Evolutionary conservation across 495 filamentous ascomycete genomes (phyloP), one percentile per base, ranked within the genome.

Genomic region (Xylaria curta): DNA sequence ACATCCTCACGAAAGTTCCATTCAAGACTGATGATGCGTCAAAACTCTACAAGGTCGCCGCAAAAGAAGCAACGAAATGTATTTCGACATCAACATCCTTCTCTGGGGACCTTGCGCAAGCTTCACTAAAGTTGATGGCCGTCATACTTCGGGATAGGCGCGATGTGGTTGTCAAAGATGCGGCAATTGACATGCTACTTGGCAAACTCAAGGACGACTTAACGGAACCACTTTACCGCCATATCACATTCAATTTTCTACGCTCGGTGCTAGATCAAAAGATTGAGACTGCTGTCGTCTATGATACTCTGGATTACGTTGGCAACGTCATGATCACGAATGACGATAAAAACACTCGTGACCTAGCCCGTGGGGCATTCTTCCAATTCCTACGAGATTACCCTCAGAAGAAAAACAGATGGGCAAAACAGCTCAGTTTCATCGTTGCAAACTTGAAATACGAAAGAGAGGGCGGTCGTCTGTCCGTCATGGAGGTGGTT

Each of bases 321-420:
- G 92, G 93, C 31, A 89, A 86, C n/a, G 91, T 98, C 81, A 97
- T 98, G 95, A 93, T 99, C 69, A 97, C 92, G 31, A 98, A 97
- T 79, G 92, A 97, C 69, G 94, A 94, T 73, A 90, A 91, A 74
- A 89, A 90, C 72, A 92, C 95, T 3, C 88, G 95, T 53, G 94
- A 97, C 75, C 82, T 95, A 44, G 95, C 95, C 21, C 89, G 97
- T 38, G 93, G 93, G 26, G 92, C 90, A 31, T 99, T 97, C 81
- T 90, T 97, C 79, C 93, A 97, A 75, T 99, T 98, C 85, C 80
- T 99, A 46, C 90, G 94, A 73, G 93, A 98, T 56, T 99, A 98
- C 77, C 96, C 96, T 0, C 96, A 98, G 77, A 93, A 91, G 74
- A 93, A 93, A 78, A 91, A 89, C 72, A 86, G 97, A 4, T 94